Base-by-base conservation (phyloP, 768 basidiomycete species). In the Russula sp. region DNA sequence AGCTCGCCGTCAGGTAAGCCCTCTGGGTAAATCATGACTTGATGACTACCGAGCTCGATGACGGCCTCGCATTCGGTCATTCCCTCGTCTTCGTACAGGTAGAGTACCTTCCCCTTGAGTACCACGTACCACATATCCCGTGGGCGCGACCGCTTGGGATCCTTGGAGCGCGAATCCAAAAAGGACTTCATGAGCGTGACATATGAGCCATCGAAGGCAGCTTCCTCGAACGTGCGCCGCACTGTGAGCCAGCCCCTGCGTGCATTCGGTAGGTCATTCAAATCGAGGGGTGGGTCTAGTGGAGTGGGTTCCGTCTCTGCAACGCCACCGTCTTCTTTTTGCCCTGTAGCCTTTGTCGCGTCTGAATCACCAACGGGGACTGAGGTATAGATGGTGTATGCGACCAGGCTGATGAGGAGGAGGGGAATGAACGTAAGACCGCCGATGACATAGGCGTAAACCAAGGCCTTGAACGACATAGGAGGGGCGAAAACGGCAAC, bases 41-140 rank as follows among this genome's bases (percentile, higher is more conserved):
- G 82, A 71, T 93, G 88, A 16, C 85, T 78, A 56, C 87, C 79
- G 58, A 98, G 76, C 71, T 96, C 90, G 47, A 98, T 81, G n/a
- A 87, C 95, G 4, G 87, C 93, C 70, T 87, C 88, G 74, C 92
- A 94, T 67, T 98, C 95, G 56, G 82, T 81, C 86, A 91, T 90
- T 16, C 78, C 80, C 74, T 97, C 93, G 73, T 95, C 90, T 73
- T 96, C 93, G 75, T 97, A 98, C 22, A 98, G 77, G 74, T 93
- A 98, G 35, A 98, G 75, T 42, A 96, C 86, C 69, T 84, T 88
- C 47, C 89, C 91, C 78, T 98, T 98, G 71, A 98, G 80, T 7
- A 87, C 92, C 56, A 88, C 90, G 71, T 87, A 97, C 86, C 90
- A 97, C 82, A 82, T 87, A 71, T 97, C 95, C 75, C 92, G 93